These are phyloP conservation scores for Eucalyptus pauciflora DNA, from an alignment of 345 rosid genomes.

Conservation along the genomic window DNA sequence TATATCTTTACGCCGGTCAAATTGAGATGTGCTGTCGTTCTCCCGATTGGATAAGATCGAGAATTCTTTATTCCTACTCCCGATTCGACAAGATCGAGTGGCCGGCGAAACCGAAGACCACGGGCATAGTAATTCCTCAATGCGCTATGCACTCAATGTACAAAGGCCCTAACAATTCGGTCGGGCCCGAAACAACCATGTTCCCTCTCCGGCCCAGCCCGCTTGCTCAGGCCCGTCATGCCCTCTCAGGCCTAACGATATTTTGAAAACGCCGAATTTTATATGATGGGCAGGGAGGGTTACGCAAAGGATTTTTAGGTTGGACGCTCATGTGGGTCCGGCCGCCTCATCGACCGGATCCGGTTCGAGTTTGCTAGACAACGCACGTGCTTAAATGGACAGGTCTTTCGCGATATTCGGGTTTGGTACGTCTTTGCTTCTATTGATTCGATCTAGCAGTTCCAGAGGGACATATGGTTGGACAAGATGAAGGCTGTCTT, in stretches of 20 bases:
- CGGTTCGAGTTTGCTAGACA: background rate
- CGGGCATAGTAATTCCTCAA: background rate
- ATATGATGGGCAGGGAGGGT: background rate
- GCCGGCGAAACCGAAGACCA: background rate
- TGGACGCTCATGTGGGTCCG: background rate
- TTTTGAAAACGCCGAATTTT: background rate
- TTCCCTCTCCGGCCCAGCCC: background rate
- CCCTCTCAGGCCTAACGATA: background rate
- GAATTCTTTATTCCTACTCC: background rate
- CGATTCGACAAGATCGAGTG: background rate
- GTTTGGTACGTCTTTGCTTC: background rate
- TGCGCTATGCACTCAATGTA: background rate
- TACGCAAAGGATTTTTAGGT: background rate
- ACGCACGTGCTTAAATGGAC: background rate
- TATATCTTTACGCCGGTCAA: background rate
- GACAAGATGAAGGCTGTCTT: background rate
- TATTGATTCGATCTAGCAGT: background rate
- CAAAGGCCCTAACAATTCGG: background rate
- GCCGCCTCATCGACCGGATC: background rate
- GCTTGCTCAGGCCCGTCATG: background rate
- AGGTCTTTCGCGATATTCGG: background rate
- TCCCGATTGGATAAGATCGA: background rate
- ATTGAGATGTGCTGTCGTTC: background rate
- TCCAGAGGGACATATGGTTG: background rate
- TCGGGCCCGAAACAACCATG: background rate